phyloP scores from a whole-genome alignment of 768 basidiomycete species.

The Glaciozyma martinii region DNA sequence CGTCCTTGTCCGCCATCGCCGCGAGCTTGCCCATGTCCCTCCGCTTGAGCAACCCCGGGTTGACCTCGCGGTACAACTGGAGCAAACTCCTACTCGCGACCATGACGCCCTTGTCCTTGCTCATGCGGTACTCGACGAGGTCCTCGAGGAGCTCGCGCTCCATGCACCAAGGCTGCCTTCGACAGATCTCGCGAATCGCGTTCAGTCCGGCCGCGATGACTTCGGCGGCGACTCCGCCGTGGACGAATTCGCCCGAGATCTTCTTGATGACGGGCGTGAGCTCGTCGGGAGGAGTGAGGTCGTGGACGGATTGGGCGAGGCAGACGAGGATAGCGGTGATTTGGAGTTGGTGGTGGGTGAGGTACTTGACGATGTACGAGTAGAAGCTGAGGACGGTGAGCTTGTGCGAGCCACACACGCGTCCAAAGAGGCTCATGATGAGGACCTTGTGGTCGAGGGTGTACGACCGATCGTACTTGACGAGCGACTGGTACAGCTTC shows the following conservation, averaged over 20 bases:
- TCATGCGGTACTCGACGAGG: slow-evolving; percentile 88
- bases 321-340: slow-evolving; percentile 88
- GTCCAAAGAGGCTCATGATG: slow-evolving; percentile 89
- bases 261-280: slow-evolving; percentile 82
- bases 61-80: slow-evolving; percentile 88
- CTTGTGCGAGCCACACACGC: slow-evolving; percentile 87
- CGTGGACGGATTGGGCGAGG: slow-evolving; percentile 89
- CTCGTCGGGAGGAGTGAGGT: slow-evolving; percentile 86
- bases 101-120: slow-evolving; percentile 83
- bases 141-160: slow-evolving; percentile 88
- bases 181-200: slow-evolving; percentile 85
- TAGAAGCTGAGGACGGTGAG: slow-evolving; percentile 90
- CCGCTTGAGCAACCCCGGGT: slow-evolving; percentile 81
- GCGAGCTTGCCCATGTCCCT: slow-evolving; percentile 89
- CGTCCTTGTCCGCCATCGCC: slow-evolving; percentile 48
- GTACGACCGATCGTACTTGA: slow-evolving; percentile 83
- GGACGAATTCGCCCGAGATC: slow-evolving; percentile 89
- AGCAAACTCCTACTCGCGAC: slow-evolving; percentile 80
- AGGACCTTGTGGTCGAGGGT: slow-evolving; percentile 94
- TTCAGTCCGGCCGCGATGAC: slow-evolving; percentile 96
- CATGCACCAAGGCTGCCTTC: slow-evolving; percentile 93
- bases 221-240: slow-evolving; percentile 90
- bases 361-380: slow-evolving; percentile 82
- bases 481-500: slow-evolving; percentile 76
- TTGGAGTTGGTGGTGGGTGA: slow-evolving; percentile 81